Base-by-base conservation (phyloP, 2,329 filamentous ascomycete genomes). In the Fusarium coicis region DNA sequence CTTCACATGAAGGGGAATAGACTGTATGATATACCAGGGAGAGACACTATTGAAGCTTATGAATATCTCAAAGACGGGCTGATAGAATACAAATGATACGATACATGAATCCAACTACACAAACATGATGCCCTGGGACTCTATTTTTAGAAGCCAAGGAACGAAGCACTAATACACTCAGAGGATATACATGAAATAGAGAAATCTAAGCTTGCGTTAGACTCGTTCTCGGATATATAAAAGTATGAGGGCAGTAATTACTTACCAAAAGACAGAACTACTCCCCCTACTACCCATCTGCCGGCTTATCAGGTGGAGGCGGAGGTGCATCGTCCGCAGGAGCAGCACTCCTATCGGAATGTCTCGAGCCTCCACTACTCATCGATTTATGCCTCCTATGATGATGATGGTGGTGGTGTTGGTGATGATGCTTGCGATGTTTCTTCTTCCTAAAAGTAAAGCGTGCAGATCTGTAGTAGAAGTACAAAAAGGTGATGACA, bases 381-480 rank as follows among this genome's bases (percentile, higher is more conserved):
- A 74, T 65, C 5, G 77, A 76, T 63, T 79, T 80, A 62, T 78
- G 78, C 26, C 74, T 76, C 36, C 53, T 70, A 21, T 71, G 62
- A 32, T 60, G 40, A 43, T 63, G 63, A 6, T 61, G 62, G 9
- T 49, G 44, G 14, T 54, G 32, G 19, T 54, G 32, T 5, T 63
- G 56, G 3, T 52, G 56, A 16, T 59, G 66, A 10, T 64, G 63
- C 19, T 39, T 57, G 8, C 47, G 68, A 3, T 68, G 73, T 43
- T 72, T 77, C 63, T 67, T 77, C 64, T 77, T 80, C 37, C 76
- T 79, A 23, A 74, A 72, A 3, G 77, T 77, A 61, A 81, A 81
- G 11, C 79, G 79, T 47, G 85, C 79, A 6, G 84, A 83, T 26
- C 68, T 63, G 52, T 83, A 79, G 70, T 86, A 86, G 8, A 79